phyloP scores from a whole-genome alignment of 768 basidiomycete genomes.

The Leccinum boreale region DNA sequence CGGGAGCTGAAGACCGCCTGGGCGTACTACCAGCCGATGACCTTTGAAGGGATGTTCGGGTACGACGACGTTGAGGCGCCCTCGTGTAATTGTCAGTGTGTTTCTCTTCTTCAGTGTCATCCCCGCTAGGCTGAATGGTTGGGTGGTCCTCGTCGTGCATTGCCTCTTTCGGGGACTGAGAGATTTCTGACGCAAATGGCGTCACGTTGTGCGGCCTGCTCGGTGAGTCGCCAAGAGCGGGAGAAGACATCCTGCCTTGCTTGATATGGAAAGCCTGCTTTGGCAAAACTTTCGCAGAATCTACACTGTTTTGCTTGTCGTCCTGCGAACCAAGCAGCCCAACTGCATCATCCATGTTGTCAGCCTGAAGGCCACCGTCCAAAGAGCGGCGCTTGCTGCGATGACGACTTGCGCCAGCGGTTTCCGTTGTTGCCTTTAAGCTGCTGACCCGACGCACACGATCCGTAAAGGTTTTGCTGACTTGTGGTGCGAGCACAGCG shows the following conservation, averaged over 20 bases:
- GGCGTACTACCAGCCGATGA: background rate
- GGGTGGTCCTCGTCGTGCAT: background rate
- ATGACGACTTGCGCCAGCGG: background rate
- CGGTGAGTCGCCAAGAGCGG: background rate
- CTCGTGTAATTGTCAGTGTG: conserved; percentile 14
- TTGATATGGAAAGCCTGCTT: background rate
- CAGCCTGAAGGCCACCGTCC: background rate
- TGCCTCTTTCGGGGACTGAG: background rate
- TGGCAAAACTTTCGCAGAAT: background rate
- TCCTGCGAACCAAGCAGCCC: background rate
- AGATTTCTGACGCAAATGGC: conserved; percentile 4
- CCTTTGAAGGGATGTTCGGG: conserved; percentile 1
- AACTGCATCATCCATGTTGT: background rate
- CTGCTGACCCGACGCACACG: conserved; percentile 1
- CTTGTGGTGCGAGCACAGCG: background rate
- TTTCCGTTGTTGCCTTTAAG: background rate
- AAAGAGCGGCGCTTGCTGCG: background rate
- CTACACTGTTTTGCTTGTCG: background rate
- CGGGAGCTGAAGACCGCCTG: conserved; percentile 16
- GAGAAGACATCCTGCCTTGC: background rate
- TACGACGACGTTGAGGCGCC: conserved; percentile 16
- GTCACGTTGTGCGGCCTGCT: conserved; percentile 5
- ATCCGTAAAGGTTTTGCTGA: background rate
- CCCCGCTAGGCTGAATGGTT: background rate
- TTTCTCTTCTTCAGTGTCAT: background rate